Percentiles rank a stretch among this genome's conserved stretches.
Conservation (phyloP, 345 rosid species). For the Eucalyptus curtisii region DNA sequence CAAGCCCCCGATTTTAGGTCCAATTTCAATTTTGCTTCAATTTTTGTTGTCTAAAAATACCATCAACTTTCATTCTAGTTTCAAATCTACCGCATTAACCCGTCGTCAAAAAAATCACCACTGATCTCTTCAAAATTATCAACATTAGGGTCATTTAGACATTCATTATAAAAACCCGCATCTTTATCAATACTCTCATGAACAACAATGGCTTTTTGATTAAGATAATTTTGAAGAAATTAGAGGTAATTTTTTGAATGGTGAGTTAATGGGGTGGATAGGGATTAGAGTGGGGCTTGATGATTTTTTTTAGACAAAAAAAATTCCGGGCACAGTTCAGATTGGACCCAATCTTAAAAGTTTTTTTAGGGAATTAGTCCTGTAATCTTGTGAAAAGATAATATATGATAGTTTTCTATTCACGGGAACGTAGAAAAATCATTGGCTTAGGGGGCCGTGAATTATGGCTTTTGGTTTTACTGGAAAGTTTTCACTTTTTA, state of each 20-base stretch:
- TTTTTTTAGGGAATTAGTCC: background rate
- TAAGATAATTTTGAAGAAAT: background rate
- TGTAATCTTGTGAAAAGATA: background rate
- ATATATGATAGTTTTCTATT: background rate
- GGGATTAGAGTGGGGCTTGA: background rate
- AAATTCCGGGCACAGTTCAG: background rate
- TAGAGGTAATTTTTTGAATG: background rate
- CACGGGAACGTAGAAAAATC: background rate
- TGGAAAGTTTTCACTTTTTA: background rate
- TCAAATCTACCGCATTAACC: accelerated
- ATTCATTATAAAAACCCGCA: background rate
- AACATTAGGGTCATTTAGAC: background rate
- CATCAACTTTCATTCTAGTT: background rate
- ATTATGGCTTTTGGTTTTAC: background rate
- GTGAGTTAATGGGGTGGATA: no score
- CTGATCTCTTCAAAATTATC: background rate
- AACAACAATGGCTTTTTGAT: accelerated
- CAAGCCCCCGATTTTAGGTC: background rate
- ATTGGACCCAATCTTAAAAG: background rate
- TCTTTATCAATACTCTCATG: background rate
- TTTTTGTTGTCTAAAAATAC: background rate
- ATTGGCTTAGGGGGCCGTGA: background rate
- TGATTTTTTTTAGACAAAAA: background rate
- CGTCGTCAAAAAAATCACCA: accelerated
- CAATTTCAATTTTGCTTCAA: background rate